A percentile compares a stretch with the other conserved stretches of the same genome.
phyloP scores from a whole-genome alignment of 176 grass and related monocot species.

The Alloteropsis semialata region DNA sequence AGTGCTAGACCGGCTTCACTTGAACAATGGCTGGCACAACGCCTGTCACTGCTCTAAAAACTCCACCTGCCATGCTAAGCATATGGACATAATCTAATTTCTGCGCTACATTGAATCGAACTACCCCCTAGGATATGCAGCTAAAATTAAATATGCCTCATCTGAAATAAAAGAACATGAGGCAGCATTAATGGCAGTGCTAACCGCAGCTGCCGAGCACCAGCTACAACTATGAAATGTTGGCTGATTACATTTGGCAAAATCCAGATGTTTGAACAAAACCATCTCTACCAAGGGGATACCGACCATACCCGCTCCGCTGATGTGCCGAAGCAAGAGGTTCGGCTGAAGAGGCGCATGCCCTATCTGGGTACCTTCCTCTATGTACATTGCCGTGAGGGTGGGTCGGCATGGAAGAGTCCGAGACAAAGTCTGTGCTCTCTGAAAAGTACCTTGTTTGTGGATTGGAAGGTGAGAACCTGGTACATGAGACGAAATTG shows the following conservation, averaged over 20 bases:
- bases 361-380: slow-evolving; percentile 70
- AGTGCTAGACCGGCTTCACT: slow-evolving; percentile 31
- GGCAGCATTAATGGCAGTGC: slow-evolving; percentile 36
- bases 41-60: slow-evolving; percentile 33
- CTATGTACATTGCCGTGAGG: slow-evolving; percentile 77
- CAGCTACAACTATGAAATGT: slow-evolving; percentile 49
- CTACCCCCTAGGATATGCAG: slow-evolving; percentile 48
- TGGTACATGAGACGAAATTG: slow-evolving; percentile 52
- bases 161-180: slow-evolving; percentile 60
- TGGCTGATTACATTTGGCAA: slow-evolving; percentile 71
- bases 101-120: slow-evolving; percentile 34
- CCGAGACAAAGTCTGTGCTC: slow-evolving; percentile 39
- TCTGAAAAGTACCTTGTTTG: slow-evolving; percentile 83
- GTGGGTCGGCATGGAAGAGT: slow-evolving; percentile 49
- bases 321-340: slow-evolving; percentile 27
- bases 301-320: slow-evolving; percentile 39
- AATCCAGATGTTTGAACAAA: slow-evolving; percentile 88
- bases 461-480: slow-evolving; percentile 50
- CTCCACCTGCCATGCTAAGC: slow-evolving; percentile 36
- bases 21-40: slow-evolving; percentile 27
- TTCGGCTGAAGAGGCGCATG: slow-evolving; percentile 37
- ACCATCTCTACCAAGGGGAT: slow-evolving; percentile 54
- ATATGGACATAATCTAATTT: slow-evolving; percentile 50
- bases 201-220: slow-evolving; percentile 34
- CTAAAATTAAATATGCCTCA: slow-evolving; percentile 59